Conservation (phyloP, 2,329 filamentous ascomycete species). For the Thielaviopsis musarum region DNA sequence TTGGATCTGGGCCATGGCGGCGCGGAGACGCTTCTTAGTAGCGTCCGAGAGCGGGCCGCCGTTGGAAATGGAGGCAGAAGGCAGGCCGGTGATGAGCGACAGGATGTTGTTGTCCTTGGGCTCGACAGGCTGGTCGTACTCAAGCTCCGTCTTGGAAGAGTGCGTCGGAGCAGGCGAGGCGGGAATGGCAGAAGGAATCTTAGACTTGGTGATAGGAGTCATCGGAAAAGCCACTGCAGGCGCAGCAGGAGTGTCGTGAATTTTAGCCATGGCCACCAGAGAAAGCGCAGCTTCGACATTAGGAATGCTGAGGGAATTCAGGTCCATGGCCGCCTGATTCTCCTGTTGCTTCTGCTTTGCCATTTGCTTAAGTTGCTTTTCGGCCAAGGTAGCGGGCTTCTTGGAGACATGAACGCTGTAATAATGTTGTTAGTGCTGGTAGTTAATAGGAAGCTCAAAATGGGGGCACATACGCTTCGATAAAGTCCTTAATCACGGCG, state of each 20-base stretch:
- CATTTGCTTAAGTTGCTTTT: constrained; percentile 1
- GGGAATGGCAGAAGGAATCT: background rate
- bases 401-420: background rate
- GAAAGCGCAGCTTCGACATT: constrained; percentile 6
- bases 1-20: constrained; percentile 13
- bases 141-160: constrained; percentile 7
- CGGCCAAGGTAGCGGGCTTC: constrained; percentile 1
- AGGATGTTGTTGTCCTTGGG: constrained; percentile 18
- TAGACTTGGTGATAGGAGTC: constrained; percentile 1
- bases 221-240: background rate
- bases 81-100: constrained; percentile 31
- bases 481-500: constrained; percentile 56
- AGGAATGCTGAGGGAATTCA: background rate
- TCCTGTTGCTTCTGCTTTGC: background rate
- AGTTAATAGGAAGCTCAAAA: background rate
- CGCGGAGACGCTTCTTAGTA: constrained; percentile 30
- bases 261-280: background rate
- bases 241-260: background rate
- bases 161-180: constrained; percentile 9
- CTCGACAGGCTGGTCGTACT: background rate
- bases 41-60: constrained; percentile 22
- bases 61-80: constrained; percentile 25
- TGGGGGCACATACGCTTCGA: constrained; percentile 25
- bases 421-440: background rate
- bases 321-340: background rate